Conservation (phyloP, 331 rosid genomes). For the Ulmus americana region DNA sequence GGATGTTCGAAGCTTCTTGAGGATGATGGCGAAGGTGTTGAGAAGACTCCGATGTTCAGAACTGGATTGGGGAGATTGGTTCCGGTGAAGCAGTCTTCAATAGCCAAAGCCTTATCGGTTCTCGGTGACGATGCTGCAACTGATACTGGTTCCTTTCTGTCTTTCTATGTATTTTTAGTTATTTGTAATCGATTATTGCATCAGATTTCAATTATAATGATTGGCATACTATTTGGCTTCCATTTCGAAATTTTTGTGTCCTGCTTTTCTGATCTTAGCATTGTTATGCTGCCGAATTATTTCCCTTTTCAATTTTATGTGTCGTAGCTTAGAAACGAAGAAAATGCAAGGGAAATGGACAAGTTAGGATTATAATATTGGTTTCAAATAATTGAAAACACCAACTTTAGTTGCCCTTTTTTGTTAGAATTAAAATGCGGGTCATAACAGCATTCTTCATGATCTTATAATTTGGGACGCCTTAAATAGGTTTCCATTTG, state of each 20-base stretch:
- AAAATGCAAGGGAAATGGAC: neutral
- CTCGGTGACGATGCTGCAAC: slow-evolving; percentile 24
- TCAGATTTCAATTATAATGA: too few relatives aligned
- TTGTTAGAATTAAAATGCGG: neutral
- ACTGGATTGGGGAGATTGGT: slow-evolving; percentile 41
- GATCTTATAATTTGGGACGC: neutral
- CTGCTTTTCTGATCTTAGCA: neutral
- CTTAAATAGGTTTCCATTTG: neutral
- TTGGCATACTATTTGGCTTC: too few relatives aligned
- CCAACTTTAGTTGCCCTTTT: neutral
- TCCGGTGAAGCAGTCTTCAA: slow-evolving; percentile 36
- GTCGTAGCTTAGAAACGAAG: neutral
- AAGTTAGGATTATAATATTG: neutral
- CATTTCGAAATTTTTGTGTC: too few relatives aligned
- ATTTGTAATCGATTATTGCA: neutral
- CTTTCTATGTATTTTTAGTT: neutral
- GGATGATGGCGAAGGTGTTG: slow-evolving; percentile 15
- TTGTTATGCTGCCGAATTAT: neutral
- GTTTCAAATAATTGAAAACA: neutral
- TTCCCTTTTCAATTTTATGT: neutral
- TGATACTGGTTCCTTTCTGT: slow-evolving; percentile 17
- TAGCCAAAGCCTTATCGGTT: slow-evolving; percentile 35
- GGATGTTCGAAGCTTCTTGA: slow-evolving; percentile 39
- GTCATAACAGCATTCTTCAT: neutral
- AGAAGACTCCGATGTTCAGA: slow-evolving; percentile 29